These are phyloP conservation scores for Phytopythium litorale DNA, from an alignment of 352 stramenopile genomes.

Conservation along the genomic window DNA sequence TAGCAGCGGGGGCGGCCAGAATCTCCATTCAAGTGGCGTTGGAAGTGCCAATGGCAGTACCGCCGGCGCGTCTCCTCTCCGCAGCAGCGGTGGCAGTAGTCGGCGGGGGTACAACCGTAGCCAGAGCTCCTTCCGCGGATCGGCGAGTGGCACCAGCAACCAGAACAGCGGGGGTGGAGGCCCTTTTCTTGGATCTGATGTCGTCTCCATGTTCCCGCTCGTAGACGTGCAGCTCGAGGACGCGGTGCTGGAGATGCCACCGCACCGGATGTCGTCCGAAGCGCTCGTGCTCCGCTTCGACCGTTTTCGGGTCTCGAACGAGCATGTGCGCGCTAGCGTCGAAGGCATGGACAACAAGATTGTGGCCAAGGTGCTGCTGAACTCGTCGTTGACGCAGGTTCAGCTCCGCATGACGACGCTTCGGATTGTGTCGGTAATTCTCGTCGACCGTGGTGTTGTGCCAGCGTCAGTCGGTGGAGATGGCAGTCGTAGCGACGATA, in stretches of 20 bases:
- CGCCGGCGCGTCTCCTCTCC: background rate
- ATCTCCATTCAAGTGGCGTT: background rate
- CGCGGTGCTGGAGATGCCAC: constrained; percentile 69
- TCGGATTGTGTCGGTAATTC: constrained; percentile 73
- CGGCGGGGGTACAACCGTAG: background rate
- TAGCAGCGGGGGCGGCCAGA: background rate
- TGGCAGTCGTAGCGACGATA: constrained; percentile 17
- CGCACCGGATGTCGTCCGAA: constrained; percentile 74
- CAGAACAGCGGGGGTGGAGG: background rate
- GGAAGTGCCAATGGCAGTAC: background rate
- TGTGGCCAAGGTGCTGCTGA: constrained; percentile 81
- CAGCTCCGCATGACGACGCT: constrained; percentile 60
- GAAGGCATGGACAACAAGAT: constrained; percentile 68
- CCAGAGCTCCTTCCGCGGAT: background rate
- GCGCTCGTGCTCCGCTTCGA: constrained; percentile 71
- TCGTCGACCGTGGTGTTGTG: constrained; percentile 38
- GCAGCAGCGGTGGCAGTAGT: constrained; percentile 2
- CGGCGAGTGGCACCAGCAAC: background rate
- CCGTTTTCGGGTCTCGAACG: constrained; percentile 59
- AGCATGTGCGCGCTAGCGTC: constrained; percentile 57
- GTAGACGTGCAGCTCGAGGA: constrained; percentile 69
- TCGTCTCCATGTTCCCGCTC: constrained; percentile 82
- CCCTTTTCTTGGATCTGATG: constrained; percentile 50
- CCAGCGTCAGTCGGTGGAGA: background rate
- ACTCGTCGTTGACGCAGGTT: constrained; percentile 72